Evolutionary conservation across 805 yeast genomes (phyloP), one percentile per base, ranked within the genome.

Genomic region (Isabelozyma heimii): DNA sequence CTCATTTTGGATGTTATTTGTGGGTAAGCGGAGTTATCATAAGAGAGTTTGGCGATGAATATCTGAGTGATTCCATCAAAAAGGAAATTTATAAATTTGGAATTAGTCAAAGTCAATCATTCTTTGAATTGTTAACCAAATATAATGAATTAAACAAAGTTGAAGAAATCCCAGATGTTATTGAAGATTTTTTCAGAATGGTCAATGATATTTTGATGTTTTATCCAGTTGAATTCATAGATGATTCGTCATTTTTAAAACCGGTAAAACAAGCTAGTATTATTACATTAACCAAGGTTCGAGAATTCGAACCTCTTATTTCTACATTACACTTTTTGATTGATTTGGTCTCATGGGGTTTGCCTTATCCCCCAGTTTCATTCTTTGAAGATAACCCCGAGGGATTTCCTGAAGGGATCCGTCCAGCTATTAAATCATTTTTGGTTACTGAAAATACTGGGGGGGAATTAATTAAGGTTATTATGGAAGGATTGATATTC

Each of bases 21-120:
- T 91, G 96, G 94, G 92, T 89, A 12, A 85, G 96, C 2, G 97
- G 97, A 8, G 76, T 87, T 8, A 71, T 91, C 26, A 82, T 88
- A 46, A 81, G 88, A 48, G 92, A 89, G 51, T 91, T 77, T 65
- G 82, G 84, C 28, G 85, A 83, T 54, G 82, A 77, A 42, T 78
- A 72, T 49, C 47, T 60, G 33, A 66, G 69, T n/a, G 76, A 63
- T 8, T 76, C 72, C 3, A 69, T 83, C 16, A 81, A 80, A 53
- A 76, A 75, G 27, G 79, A 88, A 2, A 83, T 88, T 15, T 90
- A 89, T 85, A 73, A 78, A 46, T 90, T 91, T 67, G 85, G 91
- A 0, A 65, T 82, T 50, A 79, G 83, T 45, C 96, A 89, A 65
- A 72, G 84, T 50, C 60, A 69, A 8, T 70, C 79, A n/a, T 85